Evolutionary conservation across 768 basidiomycete species (phyloP), one percentile per base, ranked within the genome.

Genomic region (Amanita fuliginea): DNA sequence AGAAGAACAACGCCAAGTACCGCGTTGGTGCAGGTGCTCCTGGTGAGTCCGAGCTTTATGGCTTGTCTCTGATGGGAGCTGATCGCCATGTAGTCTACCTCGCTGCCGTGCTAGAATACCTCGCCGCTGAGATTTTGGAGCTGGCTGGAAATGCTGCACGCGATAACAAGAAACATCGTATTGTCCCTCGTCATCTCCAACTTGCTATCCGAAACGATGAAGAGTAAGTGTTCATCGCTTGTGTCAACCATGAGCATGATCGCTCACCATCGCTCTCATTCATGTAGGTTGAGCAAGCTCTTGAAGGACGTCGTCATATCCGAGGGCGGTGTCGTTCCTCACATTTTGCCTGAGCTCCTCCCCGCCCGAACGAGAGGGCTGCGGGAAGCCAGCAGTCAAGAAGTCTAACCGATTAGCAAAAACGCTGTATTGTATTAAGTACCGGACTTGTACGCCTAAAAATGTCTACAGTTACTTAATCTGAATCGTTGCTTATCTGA

Each of bases 301-400:
- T 78, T 93, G 51, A 88, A 87, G 16, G 73, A 80, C 49, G 90
- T 92, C 56, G 82, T 87, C 62, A 92, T 93, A 72, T 89, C 86
- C 19, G 88, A 92, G 64, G 90, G 90, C 67, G 90, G 89, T 75
- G 86, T 88, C 48, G 64, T 68, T 6, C 65, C 64, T 36, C 66
- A 66, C 52, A 66, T 67, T 22, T 62, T 64, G 33, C 62, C 67
- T 40, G 70, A 72, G 55, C 64, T 72, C 1, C 58, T 72, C 43
- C 70, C 70, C 21, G 62, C 65, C 37, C 71, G 71, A 60, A 61
- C 60, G 21, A 70, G 68, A 58, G 64, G 59, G 34, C n/a, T n/a
- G n/a, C 67, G 65, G 56, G 35, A 4, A 32, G 32, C 32, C 13
- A 32, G 21, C 18, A 50, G 48, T 41, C 58, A 62, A 39, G 61